Percentiles rank a stretch among this genome's conserved stretches.
Evolutionary conservation across 2,329 filamentous ascomycete species (phyloP).

Genomic region (Ascochyta fabae): DNA sequence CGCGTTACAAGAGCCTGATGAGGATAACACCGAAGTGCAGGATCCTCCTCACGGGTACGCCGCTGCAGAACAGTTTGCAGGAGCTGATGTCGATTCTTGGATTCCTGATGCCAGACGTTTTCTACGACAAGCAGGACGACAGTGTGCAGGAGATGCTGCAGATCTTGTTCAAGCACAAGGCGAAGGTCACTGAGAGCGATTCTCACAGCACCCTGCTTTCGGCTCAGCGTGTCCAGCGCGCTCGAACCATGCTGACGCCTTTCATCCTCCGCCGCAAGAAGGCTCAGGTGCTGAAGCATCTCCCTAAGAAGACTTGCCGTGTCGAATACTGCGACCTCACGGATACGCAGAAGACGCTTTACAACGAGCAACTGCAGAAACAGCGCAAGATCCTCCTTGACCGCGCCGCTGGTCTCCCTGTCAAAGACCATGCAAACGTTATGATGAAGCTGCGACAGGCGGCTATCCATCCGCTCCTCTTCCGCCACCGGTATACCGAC

Average conservation of each 20-base stretch:
- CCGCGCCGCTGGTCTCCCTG: conserved; percentile 62
- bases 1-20: conserved; percentile 79
- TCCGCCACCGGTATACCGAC: conserved; percentile 81
- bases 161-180: conserved; percentile 89
- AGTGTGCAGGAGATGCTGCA: conserved; percentile 76
- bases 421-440: conserved; percentile 58
- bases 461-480: conserved; percentile 88
- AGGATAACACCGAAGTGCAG: conserved; percentile 82
- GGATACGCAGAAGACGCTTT: conserved; percentile 73
- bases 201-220: conserved; percentile 81
- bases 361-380: conserved; percentile 70
- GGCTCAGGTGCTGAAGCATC: conserved; percentile 81
- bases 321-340: conserved; percentile 85
- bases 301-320: conserved; percentile 79
- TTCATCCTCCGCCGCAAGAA: conserved; percentile 96
- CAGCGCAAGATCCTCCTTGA: conserved; percentile 67
- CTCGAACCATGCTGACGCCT: conserved; percentile 89
- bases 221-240: conserved; percentile 82
- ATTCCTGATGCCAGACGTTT: conserved; percentile 91
- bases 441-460: conserved; percentile 93
- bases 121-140: conserved; percentile 66
- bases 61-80: conserved; percentile 91
- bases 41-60: conserved; percentile 86
- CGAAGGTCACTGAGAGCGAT: conserved; percentile 76
- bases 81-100: conserved; percentile 88